Evolutionary conservation across 1,284 basidiomycete genomes (phyloP), one percentile per base, ranked within the genome.

Genomic region (Phlebopus sp.): DNA sequence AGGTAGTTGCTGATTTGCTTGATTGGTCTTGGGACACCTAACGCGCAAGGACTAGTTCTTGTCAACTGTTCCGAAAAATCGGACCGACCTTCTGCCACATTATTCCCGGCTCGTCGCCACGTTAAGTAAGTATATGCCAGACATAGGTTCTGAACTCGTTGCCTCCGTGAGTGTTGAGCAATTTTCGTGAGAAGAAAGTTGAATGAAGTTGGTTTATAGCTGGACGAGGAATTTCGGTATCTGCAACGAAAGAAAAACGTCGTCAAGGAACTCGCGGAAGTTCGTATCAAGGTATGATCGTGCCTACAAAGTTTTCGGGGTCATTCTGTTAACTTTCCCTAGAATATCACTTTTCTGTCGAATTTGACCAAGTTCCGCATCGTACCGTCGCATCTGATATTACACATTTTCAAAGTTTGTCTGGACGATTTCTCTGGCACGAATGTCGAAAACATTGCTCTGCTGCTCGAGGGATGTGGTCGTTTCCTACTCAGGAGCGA

Each of bases 381-480:
- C n/a, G 90, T 97, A 7, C 94, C 93, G 8, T 75, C 87, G 0
- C 93, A 98, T 66, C 76, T 95, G 48, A 94, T 98, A 59, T 74
- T 99, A 42, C 95, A 99, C 66, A 90, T 92, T 55, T 89, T 97
- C 74, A 98, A 98, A 79, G 91, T 96, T 39, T 97, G 92, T 67
- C 72, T 99, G 58, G 96, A 98, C 62, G 94, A 98, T 65, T 94
- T 99, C 62, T 86, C 86, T 4, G 89, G 88, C 1, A 84, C 84
- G 27, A 98, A 97, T 62, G 81, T 99, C 36, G 97, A 99, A 60
- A 97, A 94, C 61, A 78, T 98, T 17, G 91, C 95, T 14, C 79
- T 94, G 52, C 72, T 99, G 3, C 74, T 99, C 37, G 97, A 99
- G 69, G 90, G 89, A 0, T 99, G 97, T 63, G 97, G 97, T 0